These are phyloP conservation scores for Yamadazyma tumulicola DNA, from an alignment of 805 yeast genomes.

Conservation along the genomic window DNA sequence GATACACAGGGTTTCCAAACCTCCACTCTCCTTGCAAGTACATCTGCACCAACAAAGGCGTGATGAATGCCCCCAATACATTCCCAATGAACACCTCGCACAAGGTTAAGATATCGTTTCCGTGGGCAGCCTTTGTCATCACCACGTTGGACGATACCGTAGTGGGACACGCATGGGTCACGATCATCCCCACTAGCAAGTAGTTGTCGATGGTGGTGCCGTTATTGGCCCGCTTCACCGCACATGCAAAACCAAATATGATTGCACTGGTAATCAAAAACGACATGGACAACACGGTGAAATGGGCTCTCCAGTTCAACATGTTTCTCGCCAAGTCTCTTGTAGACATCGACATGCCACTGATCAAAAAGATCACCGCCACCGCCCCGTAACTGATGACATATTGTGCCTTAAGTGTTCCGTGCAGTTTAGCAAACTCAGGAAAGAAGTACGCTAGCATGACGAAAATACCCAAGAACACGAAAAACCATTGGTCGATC, in stretches of 20 bases:
- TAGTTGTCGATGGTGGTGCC: constrained; percentile 52
- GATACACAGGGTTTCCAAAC: constrained; percentile 70
- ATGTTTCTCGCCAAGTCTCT: constrained; percentile 57
- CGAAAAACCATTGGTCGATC: constrained; percentile 69
- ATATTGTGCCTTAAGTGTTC: constrained; percentile 69
- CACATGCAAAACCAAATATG: constrained; percentile 70
- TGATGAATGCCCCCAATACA: constrained; percentile 77
- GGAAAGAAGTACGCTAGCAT: constrained; percentile 78
- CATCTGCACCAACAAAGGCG: constrained; percentile 82
- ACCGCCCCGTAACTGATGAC: constrained; percentile 84
- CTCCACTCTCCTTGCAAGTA: constrained; percentile 56
- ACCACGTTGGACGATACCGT: constrained; percentile 90
- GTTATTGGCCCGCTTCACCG: constrained; percentile 53
- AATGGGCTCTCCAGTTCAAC: constrained; percentile 79
- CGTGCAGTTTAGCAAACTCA: constrained; percentile 79
- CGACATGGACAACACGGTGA: constrained; percentile 61
- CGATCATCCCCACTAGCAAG: constrained; percentile 77
- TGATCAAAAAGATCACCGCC: constrained; percentile 75
- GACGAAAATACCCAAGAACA: constrained; percentile 66
- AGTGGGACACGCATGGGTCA: constrained; percentile 86
- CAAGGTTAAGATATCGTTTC: constrained; percentile 72
- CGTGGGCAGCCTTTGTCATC: constrained; percentile 84
- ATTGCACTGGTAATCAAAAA: constrained; percentile 70
- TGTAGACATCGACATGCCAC: constrained; percentile 77
- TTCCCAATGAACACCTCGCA: constrained; percentile 88